Conservation (phyloP, 441 rosid species). For the Pelargonium fulgidum region DNA sequence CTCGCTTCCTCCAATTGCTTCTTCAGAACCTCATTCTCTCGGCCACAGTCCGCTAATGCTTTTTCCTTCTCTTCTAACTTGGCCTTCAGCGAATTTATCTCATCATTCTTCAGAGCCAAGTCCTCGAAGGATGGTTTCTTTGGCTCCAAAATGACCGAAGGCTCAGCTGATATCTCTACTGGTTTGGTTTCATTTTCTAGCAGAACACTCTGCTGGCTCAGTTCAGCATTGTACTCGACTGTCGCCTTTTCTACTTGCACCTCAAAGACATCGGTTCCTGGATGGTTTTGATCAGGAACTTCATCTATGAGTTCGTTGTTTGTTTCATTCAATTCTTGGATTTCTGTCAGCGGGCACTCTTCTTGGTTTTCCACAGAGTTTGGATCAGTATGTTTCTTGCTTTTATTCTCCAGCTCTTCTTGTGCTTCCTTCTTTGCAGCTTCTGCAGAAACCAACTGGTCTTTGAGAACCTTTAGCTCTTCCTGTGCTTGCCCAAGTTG, state of each 20-base stretch:
- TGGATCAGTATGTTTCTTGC: constrained; percentile 31
- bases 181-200: constrained; percentile 25
- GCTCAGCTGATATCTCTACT: constrained; percentile 21
- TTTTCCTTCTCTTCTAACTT: constrained; percentile 58
- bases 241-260: constrained; percentile 46
- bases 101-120: constrained; percentile 42
- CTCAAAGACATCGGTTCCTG: constrained; percentile 66
- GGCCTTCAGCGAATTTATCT: constrained; percentile 45
- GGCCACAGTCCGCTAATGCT: constrained; percentile 36
- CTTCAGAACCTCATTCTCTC: constrained; percentile 53
- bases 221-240: constrained; percentile 26
- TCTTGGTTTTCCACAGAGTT: constrained; percentile 12
- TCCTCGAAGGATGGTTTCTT: constrained; percentile 30
- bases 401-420: constrained; percentile 49
- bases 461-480: constrained; percentile 68
- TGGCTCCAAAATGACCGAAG: constrained; percentile 18
- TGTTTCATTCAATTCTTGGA: constrained; percentile 18
- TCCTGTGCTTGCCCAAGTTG: constrained; percentile 92
- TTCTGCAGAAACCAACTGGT: constrained; percentile 73
- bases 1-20: constrained; percentile 43
- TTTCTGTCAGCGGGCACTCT: constrained; percentile 24
- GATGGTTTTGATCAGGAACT: constrained; percentile 30
- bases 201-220: constrained; percentile 13
- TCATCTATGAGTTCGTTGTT: constrained; percentile 28
- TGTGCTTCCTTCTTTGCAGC: constrained; percentile 82